These are phyloP conservation scores for Fusarium sp. DNA, from an alignment of 2,329 filamentous ascomycete genomes.

Conservation along the genomic window DNA sequence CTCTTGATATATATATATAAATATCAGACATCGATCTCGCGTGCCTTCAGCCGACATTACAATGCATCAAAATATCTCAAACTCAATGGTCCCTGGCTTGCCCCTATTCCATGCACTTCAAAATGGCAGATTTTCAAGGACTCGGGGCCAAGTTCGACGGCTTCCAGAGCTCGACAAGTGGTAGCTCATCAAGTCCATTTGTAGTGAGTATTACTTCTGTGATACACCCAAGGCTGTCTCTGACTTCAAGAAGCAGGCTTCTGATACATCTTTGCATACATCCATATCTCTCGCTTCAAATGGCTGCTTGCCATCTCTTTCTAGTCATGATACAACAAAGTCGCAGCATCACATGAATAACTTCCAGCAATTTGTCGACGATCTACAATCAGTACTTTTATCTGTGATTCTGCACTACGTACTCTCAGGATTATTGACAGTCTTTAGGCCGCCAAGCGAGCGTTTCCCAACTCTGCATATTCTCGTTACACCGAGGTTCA, in stretches of 20 bases:
- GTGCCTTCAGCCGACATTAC: neutral
- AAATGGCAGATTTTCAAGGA: constrained; percentile 35
- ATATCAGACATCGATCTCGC: neutral
- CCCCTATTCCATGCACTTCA: neutral
- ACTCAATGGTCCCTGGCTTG: neutral
- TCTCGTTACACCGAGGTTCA: constrained; percentile 40
- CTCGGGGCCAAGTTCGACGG: constrained; percentile 38
- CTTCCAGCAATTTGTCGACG: constrained; percentile 31
- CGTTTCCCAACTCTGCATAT: constrained; percentile 39
- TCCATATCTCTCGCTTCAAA: constrained; percentile 37
- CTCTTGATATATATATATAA: constrained; percentile 27
- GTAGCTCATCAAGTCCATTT: constrained; percentile 36
- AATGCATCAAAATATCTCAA: neutral
- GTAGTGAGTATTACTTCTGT: constrained; percentile 22
- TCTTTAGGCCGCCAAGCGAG: constrained; percentile 33
- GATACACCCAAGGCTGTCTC: neutral
- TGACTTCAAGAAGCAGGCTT: constrained; percentile 34
- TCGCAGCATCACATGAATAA: constrained; percentile 40
- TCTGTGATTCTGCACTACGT: too few relatives aligned
- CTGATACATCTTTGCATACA: constrained; percentile 39
- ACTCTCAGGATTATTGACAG: neutral
- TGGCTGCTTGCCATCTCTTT: constrained; percentile 29
- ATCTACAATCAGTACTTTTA: constrained; percentile 31
- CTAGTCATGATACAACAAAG: constrained; percentile 39
- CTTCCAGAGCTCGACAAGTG: constrained; percentile 38